A percentile compares a stretch with the other conserved stretches of the same genome.
These are phyloP conservation scores for Colletotrichum somersetense DNA, from an alignment of 2,329 filamentous ascomycete species.

Conservation along the genomic window DNA sequence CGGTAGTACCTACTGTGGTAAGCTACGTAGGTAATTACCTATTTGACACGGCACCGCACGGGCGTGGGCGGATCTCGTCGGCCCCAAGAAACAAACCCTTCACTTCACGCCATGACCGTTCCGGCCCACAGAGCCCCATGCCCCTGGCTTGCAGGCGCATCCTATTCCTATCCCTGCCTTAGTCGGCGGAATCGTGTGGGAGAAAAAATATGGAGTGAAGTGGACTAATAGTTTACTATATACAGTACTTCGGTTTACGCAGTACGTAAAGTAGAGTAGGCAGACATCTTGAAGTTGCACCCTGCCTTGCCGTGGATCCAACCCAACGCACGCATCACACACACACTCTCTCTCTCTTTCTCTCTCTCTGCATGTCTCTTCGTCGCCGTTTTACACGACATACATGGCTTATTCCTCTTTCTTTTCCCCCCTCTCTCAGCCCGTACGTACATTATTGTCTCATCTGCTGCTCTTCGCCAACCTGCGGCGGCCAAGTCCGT, in stretches of 20 bases:
- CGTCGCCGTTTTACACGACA: constrained; percentile 40
- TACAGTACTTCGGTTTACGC: too few species aligned
- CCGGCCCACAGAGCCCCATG: constrained; percentile 42
- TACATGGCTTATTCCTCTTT: constrained; percentile 16
- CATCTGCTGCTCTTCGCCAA: constrained; percentile 23
- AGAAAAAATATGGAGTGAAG: background rate
- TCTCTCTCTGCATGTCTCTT: constrained; percentile 31
- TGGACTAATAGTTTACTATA: background rate
- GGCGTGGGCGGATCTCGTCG: constrained; percentile 31
- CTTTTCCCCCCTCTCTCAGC: background rate
- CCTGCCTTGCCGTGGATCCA: constrained; percentile 19
- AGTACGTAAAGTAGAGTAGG: background rate
- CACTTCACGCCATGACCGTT: constrained; percentile 32
- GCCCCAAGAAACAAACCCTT: background rate
- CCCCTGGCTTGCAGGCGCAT: constrained; percentile 38
- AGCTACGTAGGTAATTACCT: background rate
- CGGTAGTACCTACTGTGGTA: too few species aligned
- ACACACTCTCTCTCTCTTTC: too few species aligned
- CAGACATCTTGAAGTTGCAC: constrained; percentile 11
- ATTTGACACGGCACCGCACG: constrained; percentile 32
- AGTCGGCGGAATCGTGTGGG: constrained; percentile 16
- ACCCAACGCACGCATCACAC: constrained; percentile 7
- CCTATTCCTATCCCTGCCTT: constrained; percentile 20
- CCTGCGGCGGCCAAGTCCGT: constrained; percentile 32
- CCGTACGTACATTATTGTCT: constrained; percentile 22